Base-by-base conservation (phyloP, 2,329 filamentous ascomycete species). In the Cladorrhinum sp. region DNA sequence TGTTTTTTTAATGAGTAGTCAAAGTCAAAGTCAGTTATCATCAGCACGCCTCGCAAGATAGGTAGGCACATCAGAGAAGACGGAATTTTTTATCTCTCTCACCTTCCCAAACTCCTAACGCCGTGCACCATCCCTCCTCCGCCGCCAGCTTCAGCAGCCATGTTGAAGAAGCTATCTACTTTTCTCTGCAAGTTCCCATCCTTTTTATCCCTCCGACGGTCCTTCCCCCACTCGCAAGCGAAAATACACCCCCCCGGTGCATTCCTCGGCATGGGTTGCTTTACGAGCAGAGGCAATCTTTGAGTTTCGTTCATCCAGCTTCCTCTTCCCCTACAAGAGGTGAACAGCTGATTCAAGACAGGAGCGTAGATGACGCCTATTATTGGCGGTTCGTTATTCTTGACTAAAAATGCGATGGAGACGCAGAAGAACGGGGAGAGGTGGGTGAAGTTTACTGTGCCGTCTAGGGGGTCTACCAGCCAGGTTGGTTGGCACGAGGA, bases 401-500 rank as follows among this genome's bases (percentile, higher is more conserved):
- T 73, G 58, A 90, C 70, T 23, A 88, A 78, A 69, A 92, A 86
- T 54, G 81, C 89, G 68, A 92, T 91, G 36, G 87, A 90, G 49
- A 92, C 86, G 73, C 90, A 92, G 75, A 90, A 92, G 86, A 91
- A 91, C 61, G 88, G 88, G 70, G 91, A 91, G 5, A 91, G 80
- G 72, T 92, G 90, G 28, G 89, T 90, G 75, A 89, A 92, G 77
- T 92, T 92, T 62, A 92, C 88, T 2, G 90, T 92, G 77, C 88
- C 89, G 69, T 92, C 89, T 26, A 92, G 80, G 9, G 90, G 89
- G 73, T 93, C 90, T 46, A 92, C 82, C 68, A 87, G 85, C 90
- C 89, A 92, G 30, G 89, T 91, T 49, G 89, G 89, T n/a, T n/a
- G n/a, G n/a, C n/a, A n/a, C n/a, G n/a, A n/a, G n/a, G n/a, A n/a